phyloP scores from a whole-genome alignment of 495 filamentous ascomycete genomes.

The Penicillium desertorum region DNA sequence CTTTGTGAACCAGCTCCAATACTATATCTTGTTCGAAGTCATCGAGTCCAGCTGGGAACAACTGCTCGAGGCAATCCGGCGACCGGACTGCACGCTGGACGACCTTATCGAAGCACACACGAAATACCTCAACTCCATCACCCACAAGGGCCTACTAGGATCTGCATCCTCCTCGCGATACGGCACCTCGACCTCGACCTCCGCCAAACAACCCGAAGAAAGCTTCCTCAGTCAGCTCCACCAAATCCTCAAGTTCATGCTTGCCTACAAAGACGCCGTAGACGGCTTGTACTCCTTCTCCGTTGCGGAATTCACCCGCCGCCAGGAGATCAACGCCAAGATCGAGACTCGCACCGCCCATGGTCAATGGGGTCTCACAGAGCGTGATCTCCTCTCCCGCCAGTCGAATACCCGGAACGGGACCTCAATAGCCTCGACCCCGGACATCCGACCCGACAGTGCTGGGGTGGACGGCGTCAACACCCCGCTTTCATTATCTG shows the following conservation, averaged over 20 bases:
- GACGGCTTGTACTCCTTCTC: slow-evolving; percentile 93
- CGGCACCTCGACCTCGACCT: slow-evolving; percentile 41
- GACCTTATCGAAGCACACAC: slow-evolving; percentile 92
- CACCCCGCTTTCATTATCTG: slow-evolving; percentile 34
- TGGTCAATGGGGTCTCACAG: slow-evolving; percentile 62
- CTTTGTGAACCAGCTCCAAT: slow-evolving; percentile 94
- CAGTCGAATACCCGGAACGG: slow-evolving; percentile 27
- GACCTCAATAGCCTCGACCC: slow-evolving; percentile 32
- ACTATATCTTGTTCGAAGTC: slow-evolving; percentile 98
- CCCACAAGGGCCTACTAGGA: slow-evolving; percentile 91
- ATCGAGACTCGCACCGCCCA: slow-evolving; percentile 63
- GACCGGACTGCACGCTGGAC: slow-evolving; percentile 85
- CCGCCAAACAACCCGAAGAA: slow-evolving; percentile 60
- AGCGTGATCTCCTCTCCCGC: slow-evolving; percentile 47
- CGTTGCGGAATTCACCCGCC: slow-evolving; percentile 86
- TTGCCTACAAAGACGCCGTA: slow-evolving; percentile 88
- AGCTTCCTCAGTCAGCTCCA: slow-evolving; percentile 89
- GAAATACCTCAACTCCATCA: slow-evolving; percentile 88
- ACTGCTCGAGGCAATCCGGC: slow-evolving; percentile 74
- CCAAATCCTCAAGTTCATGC: slow-evolving; percentile 91
- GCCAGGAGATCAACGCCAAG: slow-evolving; percentile 78
- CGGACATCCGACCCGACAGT: slow-evolving; percentile 28
- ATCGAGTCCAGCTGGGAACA: slow-evolving; percentile 93
- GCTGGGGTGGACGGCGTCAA: slow-evolving; percentile 32
- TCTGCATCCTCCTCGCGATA: slow-evolving; percentile 51